Evolutionary conservation across 2,329 filamentous ascomycete species (phyloP).

Genomic region (Arthrobotrys iridis): DNA sequence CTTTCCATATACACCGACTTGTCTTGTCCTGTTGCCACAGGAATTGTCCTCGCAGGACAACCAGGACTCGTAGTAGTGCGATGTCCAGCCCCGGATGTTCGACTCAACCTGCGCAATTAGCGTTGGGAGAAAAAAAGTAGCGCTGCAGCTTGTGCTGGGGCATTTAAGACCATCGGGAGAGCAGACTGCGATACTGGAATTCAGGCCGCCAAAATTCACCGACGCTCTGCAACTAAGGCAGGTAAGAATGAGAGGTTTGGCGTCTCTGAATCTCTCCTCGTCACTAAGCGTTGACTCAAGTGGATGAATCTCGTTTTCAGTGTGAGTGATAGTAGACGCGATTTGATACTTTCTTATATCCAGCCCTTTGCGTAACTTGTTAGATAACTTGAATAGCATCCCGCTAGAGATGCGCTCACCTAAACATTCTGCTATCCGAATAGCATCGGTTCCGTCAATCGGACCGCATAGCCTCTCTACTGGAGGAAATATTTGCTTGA

Average conservation of each 20-base stretch:
- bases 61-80: constrained; percentile 91
- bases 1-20: constrained; percentile 89
- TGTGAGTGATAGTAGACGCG: constrained; percentile 65
- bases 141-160: constrained; percentile 70
- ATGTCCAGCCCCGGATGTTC: constrained; percentile 79
- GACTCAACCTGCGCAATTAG: constrained; percentile 87
- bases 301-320: constrained; percentile 75
- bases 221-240: constrained; percentile 81
- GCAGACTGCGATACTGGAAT: constrained; percentile 69
- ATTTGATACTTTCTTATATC: constrained; percentile 88
- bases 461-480: constrained; percentile 98
- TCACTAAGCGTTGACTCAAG: constrained; percentile 95
- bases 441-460: constrained; percentile 89
- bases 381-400: neutral
- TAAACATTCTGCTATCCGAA: constrained; percentile 89
- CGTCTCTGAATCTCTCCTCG: constrained; percentile 84
- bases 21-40: constrained; percentile 85
- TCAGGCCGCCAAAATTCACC: constrained; percentile 80
- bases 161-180: constrained; percentile 81
- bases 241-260: constrained; percentile 77
- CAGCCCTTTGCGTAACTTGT: constrained; percentile 65
- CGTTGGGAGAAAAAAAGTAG: constrained; percentile 74
- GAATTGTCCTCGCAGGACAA: constrained; percentile 88
- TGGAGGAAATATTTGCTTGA: constrained; percentile 97
- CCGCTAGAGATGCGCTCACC: constrained; percentile 60